These are phyloP conservation scores for Syncephalastrum contaminatum DNA, from an alignment of 371 early-diverging fungal genomes.

Conservation along the genomic window DNA sequence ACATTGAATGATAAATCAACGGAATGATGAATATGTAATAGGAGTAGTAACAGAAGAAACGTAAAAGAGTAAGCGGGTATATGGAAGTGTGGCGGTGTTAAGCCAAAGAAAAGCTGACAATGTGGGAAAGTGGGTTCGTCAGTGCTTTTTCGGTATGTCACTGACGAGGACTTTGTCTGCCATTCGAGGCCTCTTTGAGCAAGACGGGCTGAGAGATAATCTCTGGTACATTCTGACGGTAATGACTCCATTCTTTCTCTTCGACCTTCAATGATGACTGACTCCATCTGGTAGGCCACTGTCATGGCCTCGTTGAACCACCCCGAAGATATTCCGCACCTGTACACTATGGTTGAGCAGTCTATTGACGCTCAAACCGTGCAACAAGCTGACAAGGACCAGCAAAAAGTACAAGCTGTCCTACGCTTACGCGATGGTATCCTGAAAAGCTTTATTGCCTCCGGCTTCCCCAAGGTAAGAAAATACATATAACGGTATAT, in stretches of 20 bases:
- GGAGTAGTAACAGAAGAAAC: no score
- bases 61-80: no score
- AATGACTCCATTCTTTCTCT: not conserved
- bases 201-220: slow-evolving; percentile 2
- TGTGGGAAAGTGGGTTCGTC: no score
- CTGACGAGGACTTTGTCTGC: not conserved
- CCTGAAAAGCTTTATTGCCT: slow-evolving; percentile 33
- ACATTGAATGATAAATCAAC: no score
- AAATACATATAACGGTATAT: not conserved
- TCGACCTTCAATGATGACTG: not conserved
- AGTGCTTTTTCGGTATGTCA: slow-evolving; percentile 2
- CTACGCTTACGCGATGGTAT: slow-evolving; percentile 35
- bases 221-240: slow-evolving; percentile 19
- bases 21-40: no score
- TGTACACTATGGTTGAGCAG: slow-evolving; percentile 21
- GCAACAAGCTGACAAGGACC: slow-evolving; percentile 12
- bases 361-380: slow-evolving; percentile 10
- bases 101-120: no score
- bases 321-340: slow-evolving; percentile 30
- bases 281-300: slow-evolving; percentile 20
- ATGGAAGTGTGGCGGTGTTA: no score
- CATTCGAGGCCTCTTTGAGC: slow-evolving; percentile 13
- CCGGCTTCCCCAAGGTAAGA: slow-evolving; percentile 42
- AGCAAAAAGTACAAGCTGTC: slow-evolving; percentile 16
- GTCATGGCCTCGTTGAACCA: slow-evolving; percentile 32